Percentiles rank a stretch among this genome's conserved stretches.
Conservation (phyloP, 176 grass and related monocot genomes). For the Miscanthus lutarioriparius region DNA sequence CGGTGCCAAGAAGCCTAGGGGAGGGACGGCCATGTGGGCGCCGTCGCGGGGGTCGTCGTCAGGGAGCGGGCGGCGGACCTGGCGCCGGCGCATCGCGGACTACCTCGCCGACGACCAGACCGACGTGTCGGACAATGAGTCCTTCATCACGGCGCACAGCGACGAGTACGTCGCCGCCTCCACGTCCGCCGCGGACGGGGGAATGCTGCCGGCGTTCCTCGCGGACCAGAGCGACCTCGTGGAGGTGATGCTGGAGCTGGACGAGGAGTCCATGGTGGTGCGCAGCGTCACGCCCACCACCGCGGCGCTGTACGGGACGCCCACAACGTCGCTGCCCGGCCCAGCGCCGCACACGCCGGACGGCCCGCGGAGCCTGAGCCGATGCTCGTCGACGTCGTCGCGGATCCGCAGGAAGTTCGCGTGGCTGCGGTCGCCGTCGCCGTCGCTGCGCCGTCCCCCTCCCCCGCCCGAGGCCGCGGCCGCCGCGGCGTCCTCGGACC, state of each 20-base stretch:
- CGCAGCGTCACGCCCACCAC: constrained; percentile 88
- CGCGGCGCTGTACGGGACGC: constrained; percentile 35
- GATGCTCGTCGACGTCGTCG: constrained; percentile 74
- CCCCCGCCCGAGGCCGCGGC: neutral
- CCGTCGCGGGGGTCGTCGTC: constrained; percentile 41
- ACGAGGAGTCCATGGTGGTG: constrained; percentile 99
- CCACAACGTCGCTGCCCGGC: neutral
- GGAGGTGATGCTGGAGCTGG: constrained; percentile 98
- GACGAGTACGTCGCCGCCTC: constrained; percentile 10
- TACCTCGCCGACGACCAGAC: constrained; percentile 65
- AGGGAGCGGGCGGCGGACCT: constrained; percentile 41
- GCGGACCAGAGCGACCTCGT: constrained; percentile 86
- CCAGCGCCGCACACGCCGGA: constrained; percentile 20
- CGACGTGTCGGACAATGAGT: constrained; percentile 66
- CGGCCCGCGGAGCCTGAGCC: constrained; percentile 48
- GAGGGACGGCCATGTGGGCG: constrained; percentile 41
- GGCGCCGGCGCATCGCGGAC: constrained; percentile 69
- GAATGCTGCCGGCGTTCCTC: constrained; percentile 82
- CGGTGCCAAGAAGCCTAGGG: neutral
- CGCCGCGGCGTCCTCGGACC: neutral
- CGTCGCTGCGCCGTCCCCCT: constrained; percentile 20
- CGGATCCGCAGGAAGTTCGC: constrained; percentile 74
- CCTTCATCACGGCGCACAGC: constrained; percentile 49
- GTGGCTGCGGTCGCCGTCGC: constrained; percentile 71
- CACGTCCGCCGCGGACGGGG: constrained; percentile 16